phyloP scores from a whole-genome alignment of 2,329 filamentous ascomycete genomes.

The Aureobasidium sp. region DNA sequence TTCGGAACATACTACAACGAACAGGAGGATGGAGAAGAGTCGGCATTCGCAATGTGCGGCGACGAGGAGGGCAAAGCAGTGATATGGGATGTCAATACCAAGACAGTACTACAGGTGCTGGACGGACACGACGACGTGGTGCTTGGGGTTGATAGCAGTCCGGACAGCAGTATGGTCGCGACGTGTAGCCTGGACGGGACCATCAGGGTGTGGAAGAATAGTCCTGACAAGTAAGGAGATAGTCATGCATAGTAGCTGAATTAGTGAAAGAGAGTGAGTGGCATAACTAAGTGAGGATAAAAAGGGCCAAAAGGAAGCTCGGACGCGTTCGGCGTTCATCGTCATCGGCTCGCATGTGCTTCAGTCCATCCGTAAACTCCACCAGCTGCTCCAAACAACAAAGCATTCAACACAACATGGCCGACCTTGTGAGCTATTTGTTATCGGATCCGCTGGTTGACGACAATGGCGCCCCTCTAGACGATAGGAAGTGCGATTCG shows the following conservation, averaged over 20 bases:
- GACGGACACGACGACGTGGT: slow-evolving; percentile 52
- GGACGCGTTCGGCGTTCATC: not conserved
- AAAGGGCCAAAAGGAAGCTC: not conserved
- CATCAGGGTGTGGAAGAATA: slow-evolving; percentile 51
- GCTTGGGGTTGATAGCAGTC: slow-evolving; percentile 53
- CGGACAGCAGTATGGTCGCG: slow-evolving; percentile 47
- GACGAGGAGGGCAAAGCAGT: slow-evolving; percentile 82
- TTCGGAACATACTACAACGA: slow-evolving; percentile 59
- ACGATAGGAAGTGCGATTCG: not conserved
- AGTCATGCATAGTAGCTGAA: not conserved
- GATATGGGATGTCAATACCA: slow-evolving; percentile 85
- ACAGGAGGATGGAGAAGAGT: slow-evolving; percentile 22
- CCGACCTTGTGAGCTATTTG: not conserved
- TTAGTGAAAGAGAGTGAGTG: not conserved
- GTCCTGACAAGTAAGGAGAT: not conserved
- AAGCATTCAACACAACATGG: not conserved
- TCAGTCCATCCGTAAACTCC: not conserved
- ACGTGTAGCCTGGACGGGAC: slow-evolving; percentile 58
- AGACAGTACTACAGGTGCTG: slow-evolving; percentile 67
- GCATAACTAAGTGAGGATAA: not conserved
- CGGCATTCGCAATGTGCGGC: slow-evolving; percentile 68
- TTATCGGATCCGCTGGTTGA: not conserved
- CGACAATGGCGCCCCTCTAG: not conserved
- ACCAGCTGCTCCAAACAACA: not conserved
- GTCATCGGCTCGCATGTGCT: slow-evolving; percentile 10